A percentile compares a stretch with the other conserved stretches of the same genome.
These are phyloP conservation scores for Ceratocystis diversiconidia DNA, from an alignment of 2,329 filamentous ascomycete genomes.

Conservation along the genomic window DNA sequence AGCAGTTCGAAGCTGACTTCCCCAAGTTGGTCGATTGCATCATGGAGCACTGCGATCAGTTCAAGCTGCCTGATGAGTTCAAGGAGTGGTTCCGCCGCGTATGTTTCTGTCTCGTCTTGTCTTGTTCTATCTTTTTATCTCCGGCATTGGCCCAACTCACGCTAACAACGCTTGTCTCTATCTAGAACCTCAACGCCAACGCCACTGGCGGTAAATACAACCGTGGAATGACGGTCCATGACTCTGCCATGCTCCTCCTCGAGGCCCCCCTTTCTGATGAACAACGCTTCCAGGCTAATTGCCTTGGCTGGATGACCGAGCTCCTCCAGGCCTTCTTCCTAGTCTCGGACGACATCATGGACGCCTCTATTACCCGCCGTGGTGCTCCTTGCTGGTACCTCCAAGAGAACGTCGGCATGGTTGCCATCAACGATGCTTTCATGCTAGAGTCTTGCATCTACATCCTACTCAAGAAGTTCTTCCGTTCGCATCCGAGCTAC, in stretches of 20 bases:
- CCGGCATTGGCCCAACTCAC: background rate
- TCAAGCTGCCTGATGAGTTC: slow-evolving; percentile 69
- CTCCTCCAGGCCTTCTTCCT: slow-evolving; percentile 98
- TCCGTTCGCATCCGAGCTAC: slow-evolving; percentile 75
- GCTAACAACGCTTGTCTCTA: slow-evolving; percentile 12
- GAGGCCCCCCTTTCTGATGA: slow-evolving; percentile 55
- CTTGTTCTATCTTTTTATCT: background rate
- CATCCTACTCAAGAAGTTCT: slow-evolving; percentile 82
- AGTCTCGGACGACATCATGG: slow-evolving; percentile 98
- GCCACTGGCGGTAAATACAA: slow-evolving; percentile 94
- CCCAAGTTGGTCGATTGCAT: slow-evolving; percentile 73
- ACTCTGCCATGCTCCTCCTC: slow-evolving; percentile 72
- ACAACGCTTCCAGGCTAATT: slow-evolving; percentile 77
- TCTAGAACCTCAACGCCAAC: slow-evolving; percentile 69
- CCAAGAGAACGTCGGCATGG: slow-evolving; percentile 75
- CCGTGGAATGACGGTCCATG: slow-evolving; percentile 92
- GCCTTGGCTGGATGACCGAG: slow-evolving; percentile 94
- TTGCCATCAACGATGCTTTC: slow-evolving; percentile 97
- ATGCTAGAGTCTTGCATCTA: slow-evolving; percentile 89
- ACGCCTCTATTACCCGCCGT: slow-evolving; percentile 83
- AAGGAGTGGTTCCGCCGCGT: slow-evolving; percentile 80
- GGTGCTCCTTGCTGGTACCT: slow-evolving; percentile 96
- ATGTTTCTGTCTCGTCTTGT: slow-evolving; percentile 20
- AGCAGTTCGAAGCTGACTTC: slow-evolving; percentile 84
- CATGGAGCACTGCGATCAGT: slow-evolving; percentile 60